These are phyloP conservation scores for Serendipita indica DNA, from an alignment of 768 basidiomycete genomes.

Conservation along the genomic window DNA sequence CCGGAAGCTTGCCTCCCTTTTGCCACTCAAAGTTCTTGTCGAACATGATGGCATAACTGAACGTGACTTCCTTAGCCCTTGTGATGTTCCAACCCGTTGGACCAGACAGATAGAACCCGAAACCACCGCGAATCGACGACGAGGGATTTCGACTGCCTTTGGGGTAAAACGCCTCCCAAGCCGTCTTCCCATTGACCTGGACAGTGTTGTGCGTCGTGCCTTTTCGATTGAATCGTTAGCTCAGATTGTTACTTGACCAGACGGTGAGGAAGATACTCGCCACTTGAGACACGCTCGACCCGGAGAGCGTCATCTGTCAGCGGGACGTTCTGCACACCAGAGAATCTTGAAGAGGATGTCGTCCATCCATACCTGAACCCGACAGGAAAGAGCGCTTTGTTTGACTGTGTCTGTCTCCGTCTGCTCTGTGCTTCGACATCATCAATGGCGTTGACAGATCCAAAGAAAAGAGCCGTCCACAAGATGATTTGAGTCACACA, in stretches of 20 bases:
- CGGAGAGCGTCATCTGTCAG: neutral
- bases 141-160: slow-evolving; percentile 42
- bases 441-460: neutral
- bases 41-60: slow-evolving; percentile 57
- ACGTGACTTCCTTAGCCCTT: slow-evolving; percentile 49
- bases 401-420: neutral
- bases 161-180: slow-evolving; percentile 40
- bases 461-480: neutral
- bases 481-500: neutral
- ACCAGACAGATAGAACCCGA: slow-evolving; percentile 60
- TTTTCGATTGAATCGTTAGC: neutral
- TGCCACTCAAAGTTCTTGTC: slow-evolving; percentile 46
- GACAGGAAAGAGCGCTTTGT: neutral
- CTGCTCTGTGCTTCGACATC: neutral
- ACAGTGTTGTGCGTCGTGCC: slow-evolving; percentile 2
- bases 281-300: neutral
- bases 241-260: neutral
- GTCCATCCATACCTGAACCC: neutral
- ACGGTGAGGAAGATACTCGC: neutral
- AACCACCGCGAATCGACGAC: slow-evolving; percentile 36
- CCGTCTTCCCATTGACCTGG: slow-evolving; percentile 13
- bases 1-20: slow-evolving; percentile 59
- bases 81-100: slow-evolving; percentile 37
- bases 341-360: neutral
- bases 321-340: neutral